Base-by-base conservation (phyloP, 495 filamentous ascomycete species). In the Stereocaulon alpinum region DNA sequence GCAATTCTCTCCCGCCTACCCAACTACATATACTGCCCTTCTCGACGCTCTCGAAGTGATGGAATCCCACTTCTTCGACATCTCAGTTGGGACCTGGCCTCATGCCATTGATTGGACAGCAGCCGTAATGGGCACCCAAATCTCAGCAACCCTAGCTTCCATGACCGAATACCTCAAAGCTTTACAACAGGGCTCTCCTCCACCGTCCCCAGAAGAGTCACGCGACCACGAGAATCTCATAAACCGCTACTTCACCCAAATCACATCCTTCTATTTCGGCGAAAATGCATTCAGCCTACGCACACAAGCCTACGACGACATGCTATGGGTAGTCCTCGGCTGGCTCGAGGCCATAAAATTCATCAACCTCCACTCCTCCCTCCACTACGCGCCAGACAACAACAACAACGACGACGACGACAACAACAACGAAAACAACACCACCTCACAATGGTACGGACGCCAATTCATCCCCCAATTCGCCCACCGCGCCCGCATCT, bases 241-340 rank as follows among this genome's bases (percentile, higher is more conserved):
- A 67, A 87, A 88, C 68, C 79, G 76, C n/a, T 93, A 91, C 66
- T 93, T 96, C 67, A 76, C 82, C 6, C 86, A 96, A 18, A 71
- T 82, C 0, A 72, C 83, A 15, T 80, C 80, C 9, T 92, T 86
- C 68, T 96, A 92, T 68, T 95, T 92, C 67, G 92, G 87, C 29
- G 89, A 96, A 67, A 84, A 95, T 69, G 79, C 81, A 14, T 85
- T 91, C 61, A 73, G 79, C 20, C 74, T 97, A 32, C 80, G 89
- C 20, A 81, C 79, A 40, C 81, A 97, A 67, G 93, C 92, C 1
- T 95, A 85, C 67, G 93, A 98, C 69, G 93, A 98, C 68, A 96
- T 96, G 78, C 80, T 96, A 22, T 98, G 93, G 93, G 90, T 97
- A 12, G 92, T 95, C 1, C 75, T 97, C 47, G 87, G 86, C 56